A percentile compares a stretch with the other conserved stretches of the same genome.
Evolutionary conservation across 179 eudicot genomes (phyloP).

Genomic region (Drosera spatulata): DNA sequence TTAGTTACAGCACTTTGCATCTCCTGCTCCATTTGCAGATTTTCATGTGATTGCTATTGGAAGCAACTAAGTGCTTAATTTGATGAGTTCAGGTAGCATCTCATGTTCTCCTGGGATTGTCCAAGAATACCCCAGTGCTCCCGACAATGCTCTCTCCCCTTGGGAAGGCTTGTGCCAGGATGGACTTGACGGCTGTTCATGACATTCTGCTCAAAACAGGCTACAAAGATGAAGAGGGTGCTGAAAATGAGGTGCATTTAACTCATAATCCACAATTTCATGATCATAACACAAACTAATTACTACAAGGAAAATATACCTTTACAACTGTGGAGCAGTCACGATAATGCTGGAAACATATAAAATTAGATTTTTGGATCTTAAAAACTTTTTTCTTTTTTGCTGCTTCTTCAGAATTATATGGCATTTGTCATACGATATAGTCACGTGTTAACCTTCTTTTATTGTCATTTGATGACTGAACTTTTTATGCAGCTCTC

Average conservation of each 20-base stretch:
- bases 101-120: conserved; percentile 51
- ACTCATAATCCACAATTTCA: background rate
- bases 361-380: too few relatives aligned
- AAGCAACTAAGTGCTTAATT: background rate
- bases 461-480: background rate
- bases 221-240: conserved; percentile 79
- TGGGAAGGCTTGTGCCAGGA: conserved; percentile 83
- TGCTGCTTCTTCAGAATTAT: too few relatives aligned
- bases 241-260: conserved; percentile 67
- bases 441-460: background rate
- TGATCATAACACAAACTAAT: too few relatives aligned
- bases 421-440: too few relatives aligned
- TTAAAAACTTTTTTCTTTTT: too few relatives aligned
- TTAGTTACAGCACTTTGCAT: background rate
- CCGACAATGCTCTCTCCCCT: conserved; percentile 84
- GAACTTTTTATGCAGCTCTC: conserved; percentile 47
- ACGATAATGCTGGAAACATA: too few relatives aligned
- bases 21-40: background rate
- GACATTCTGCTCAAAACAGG: conserved; percentile 81
- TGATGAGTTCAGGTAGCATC: conserved; percentile 47
- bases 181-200: conserved; percentile 77
- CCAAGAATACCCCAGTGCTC: conserved; percentile 42
- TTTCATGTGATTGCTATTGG: background rate
- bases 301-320: too few relatives aligned
- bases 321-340: too few relatives aligned